Conservation (phyloP, 2,329 filamentous ascomycete genomes). For the Aspergillus sp. region DNA sequence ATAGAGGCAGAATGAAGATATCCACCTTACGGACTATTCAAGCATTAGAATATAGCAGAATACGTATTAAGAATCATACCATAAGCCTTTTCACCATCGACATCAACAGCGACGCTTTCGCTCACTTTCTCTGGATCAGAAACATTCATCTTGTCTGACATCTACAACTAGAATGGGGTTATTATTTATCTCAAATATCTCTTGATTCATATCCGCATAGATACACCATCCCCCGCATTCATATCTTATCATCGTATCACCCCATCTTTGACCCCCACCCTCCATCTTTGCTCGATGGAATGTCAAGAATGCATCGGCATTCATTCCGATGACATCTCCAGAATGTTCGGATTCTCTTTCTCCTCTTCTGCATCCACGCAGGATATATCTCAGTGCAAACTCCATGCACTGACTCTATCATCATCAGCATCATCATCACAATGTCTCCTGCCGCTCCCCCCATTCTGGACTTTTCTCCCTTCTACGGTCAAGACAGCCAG, state of each 20-base stretch:
- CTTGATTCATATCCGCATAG: no score
- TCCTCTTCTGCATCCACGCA: no score
- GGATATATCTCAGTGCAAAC: no score
- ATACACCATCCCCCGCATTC: no score
- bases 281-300: slow-evolving; percentile 1
- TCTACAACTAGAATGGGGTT: no score
- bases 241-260: slow-evolving; percentile 13
- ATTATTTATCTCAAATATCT: no score
- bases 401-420: slow-evolving; percentile 6
- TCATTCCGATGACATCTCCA: slow-evolving; percentile 8
- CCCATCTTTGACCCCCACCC: slow-evolving; percentile 18
- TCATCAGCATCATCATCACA: slow-evolving; percentile 13
- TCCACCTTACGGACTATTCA: slow-evolving; percentile 33
- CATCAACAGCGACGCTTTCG: slow-evolving; percentile 22
- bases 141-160: no score
- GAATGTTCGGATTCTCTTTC: slow-evolving; percentile 3
- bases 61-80: slow-evolving; percentile 15
- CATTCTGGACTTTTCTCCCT: slow-evolving; percentile 29
- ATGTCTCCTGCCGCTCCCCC: slow-evolving; percentile 26
- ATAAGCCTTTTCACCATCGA: slow-evolving; percentile 27
- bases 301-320: slow-evolving; percentile 16
- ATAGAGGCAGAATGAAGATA: slow-evolving; percentile 38
- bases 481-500: slow-evolving; percentile 22
- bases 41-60: not conserved
- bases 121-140: not conserved